Percentiles rank a stretch among this genome's conserved stretches.
Evolutionary conservation across 2,329 filamentous ascomycete genomes (phyloP).

Genomic region (Alternaria ethzedia): DNA sequence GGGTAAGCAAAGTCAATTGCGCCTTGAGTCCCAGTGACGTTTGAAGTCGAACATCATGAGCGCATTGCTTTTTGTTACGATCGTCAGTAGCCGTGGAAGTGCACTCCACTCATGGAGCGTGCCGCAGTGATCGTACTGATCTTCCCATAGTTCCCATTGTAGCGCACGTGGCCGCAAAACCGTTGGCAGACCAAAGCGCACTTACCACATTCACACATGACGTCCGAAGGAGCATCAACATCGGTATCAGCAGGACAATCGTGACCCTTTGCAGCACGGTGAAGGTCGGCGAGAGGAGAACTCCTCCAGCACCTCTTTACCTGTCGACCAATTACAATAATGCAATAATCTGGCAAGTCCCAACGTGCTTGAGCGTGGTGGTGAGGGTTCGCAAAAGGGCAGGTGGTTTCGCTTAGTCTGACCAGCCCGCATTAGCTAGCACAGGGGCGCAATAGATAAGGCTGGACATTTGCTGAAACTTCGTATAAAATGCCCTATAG

Average conservation of each 20-base stretch:
- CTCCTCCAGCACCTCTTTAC: background rate
- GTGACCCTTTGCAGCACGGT: background rate
- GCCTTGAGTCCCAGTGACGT: background rate
- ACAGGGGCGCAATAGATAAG: slow-evolving; percentile 2
- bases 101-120: background rate
- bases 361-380: background rate
- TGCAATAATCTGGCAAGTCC: background rate
- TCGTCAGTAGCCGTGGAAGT: background rate
- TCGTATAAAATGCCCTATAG: background rate
- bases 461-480: background rate
- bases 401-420: slow-evolving; percentile 6
- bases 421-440: background rate
- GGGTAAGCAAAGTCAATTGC: background rate
- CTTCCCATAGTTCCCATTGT: background rate
- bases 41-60: background rate
- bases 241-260: background rate
- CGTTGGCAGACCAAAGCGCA: slow-evolving; percentile 5
- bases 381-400: slow-evolving; percentile 1
- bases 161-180: slow-evolving; percentile 11
- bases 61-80: background rate
- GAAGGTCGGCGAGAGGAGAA: slow-evolving; percentile 1
- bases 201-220: background rate
- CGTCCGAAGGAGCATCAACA: background rate
- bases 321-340: background rate
- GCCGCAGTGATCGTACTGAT: background rate